Evolutionary conservation across 345 rosid genomes (phyloP), one percentile per base, ranked within the genome.

Genomic region (Corymbia maculata): DNA sequence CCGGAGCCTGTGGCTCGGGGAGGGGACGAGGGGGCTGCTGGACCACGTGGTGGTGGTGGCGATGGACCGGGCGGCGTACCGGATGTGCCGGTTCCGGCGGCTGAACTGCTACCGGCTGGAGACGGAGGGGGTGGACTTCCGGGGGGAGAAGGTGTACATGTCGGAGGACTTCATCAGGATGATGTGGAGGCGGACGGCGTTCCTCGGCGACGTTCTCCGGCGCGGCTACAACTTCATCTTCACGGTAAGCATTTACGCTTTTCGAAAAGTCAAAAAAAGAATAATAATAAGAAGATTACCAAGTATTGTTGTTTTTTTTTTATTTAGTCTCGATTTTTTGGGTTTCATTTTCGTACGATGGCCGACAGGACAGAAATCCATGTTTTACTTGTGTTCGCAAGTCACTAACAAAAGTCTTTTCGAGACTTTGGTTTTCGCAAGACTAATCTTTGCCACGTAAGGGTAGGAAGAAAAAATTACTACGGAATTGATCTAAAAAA

Each of bases 111-210:
- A 95, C 90, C 92, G 89, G 86, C 90, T 97, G 85, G 93, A 90
- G 7, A 93, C 95, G 8, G 93, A 90, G 1, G 98, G 94, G 10
- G 90, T 91, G 94, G 89, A 92, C 89, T 92, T 85, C 89, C 52
- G 68, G 7, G 91, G 89, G 32, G 99, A 97, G 93, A 91, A 93
- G 87, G 87, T 94, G 16, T 97, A 89, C 91, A 97, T 95, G 98
- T 93, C 98, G 2, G 51, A 70, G 4, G 98, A 92, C 28, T 97
- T 95, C 86, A 90, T 95, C 51, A 92, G 91, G 92, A 95, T 97
- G 99, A 96, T 95, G 98, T 96, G 99, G 98, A 89, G 93, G 4
- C 92, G 99, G 61, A 96, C 98, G 32, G 87, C 70, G 12, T 93
- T 97, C 16, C 95, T 97, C 55, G 86, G 91, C 8, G 93, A 94